Evolutionary conservation across 495 filamentous ascomycete species (phyloP).

Genomic region (Pseudevernia furfuracea): DNA sequence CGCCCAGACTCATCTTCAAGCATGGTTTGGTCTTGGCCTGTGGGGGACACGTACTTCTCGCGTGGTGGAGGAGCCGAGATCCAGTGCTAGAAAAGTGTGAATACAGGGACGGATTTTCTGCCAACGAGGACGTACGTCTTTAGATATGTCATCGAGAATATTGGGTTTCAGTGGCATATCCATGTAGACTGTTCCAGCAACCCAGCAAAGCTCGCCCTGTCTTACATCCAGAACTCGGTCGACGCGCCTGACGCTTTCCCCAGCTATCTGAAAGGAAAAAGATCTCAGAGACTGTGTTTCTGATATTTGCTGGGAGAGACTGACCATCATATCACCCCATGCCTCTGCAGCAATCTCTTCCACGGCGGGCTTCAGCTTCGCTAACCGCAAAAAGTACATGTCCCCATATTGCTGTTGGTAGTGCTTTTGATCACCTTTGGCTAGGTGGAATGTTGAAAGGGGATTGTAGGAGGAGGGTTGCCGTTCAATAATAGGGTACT

Average conservation of each 20-base stretch:
- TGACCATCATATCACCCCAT: slow-evolving; percentile 66
- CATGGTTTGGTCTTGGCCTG: slow-evolving; percentile 62
- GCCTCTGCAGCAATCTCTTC: slow-evolving; percentile 63
- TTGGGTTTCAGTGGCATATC: slow-evolving; percentile 96
- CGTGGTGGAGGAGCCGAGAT: slow-evolving; percentile 73
- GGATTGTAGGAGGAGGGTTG: slow-evolving; percentile 63
- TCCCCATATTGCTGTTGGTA: slow-evolving; percentile 96
- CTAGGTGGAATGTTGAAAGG: slow-evolving; percentile 61
- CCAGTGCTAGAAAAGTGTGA: slow-evolving; percentile 53
- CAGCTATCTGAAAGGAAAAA: slow-evolving; percentile 51
- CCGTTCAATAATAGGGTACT: slow-evolving; percentile 40
- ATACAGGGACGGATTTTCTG: slow-evolving; percentile 15
- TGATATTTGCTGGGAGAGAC: slow-evolving; percentile 12
- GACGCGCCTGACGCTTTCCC: slow-evolving; percentile 63
- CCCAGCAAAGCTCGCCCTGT: slow-evolving; percentile 94
- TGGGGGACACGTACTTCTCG: slow-evolving; percentile 60
- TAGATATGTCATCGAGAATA: slow-evolving; percentile 88
- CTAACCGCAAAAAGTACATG: slow-evolving; percentile 90
- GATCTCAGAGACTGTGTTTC: not conserved
- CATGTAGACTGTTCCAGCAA: slow-evolving; percentile 90
- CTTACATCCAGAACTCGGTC: slow-evolving; percentile 90
- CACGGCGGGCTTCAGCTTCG: slow-evolving; percentile 76
- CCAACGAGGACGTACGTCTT: slow-evolving; percentile 57
- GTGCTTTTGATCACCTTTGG: slow-evolving; percentile 57
- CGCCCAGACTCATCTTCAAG: slow-evolving; percentile 95